phyloP scores from a whole-genome alignment of 2,329 filamentous ascomycete genomes.

The Cytospora leucostoma region DNA sequence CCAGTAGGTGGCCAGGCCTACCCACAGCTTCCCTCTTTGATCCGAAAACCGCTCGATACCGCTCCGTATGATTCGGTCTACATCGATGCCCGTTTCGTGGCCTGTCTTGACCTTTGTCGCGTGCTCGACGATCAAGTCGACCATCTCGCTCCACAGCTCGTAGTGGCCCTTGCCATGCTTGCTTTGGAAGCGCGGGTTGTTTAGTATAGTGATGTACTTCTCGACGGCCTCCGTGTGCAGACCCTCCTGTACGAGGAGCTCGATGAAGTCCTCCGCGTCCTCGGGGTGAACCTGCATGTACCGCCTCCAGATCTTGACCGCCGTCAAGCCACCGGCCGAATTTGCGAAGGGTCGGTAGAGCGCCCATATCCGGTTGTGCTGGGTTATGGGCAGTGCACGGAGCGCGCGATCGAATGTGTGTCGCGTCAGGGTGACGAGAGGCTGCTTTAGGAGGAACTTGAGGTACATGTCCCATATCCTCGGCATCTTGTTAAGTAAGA shows the following conservation, averaged over 20 bases:
- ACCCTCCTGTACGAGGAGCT: slow-evolving; percentile 77
- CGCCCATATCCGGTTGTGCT: slow-evolving; percentile 94
- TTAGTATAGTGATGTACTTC: slow-evolving; percentile 87
- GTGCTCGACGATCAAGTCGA: slow-evolving; percentile 88
- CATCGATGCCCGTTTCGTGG: slow-evolving; percentile 80
- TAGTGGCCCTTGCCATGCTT: slow-evolving; percentile 94
- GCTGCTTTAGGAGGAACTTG: slow-evolving; percentile 84
- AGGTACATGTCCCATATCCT: slow-evolving; percentile 96
- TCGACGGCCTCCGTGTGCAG: slow-evolving; percentile 90
- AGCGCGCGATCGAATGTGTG: slow-evolving; percentile 90
- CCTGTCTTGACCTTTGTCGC: slow-evolving; percentile 82
- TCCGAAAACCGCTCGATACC: slow-evolving; percentile 90
- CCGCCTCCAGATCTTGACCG: slow-evolving; percentile 88
- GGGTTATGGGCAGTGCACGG: slow-evolving; percentile 86
- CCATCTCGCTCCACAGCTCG: slow-evolving; percentile 97
- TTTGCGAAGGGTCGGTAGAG: slow-evolving; percentile 89
- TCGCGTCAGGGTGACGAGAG: slow-evolving; percentile 83
- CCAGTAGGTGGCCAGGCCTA: slow-evolving; percentile 94
- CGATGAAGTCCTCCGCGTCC: slow-evolving; percentile 92
- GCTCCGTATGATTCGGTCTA: slow-evolving; percentile 89
- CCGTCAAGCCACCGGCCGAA: slow-evolving; percentile 85
- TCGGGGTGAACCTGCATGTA: slow-evolving; percentile 98
- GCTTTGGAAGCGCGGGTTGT: slow-evolving; percentile 87
- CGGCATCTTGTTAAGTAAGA: slow-evolving; percentile 98
- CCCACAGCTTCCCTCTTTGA: slow-evolving; percentile 93